phyloP scores from a whole-genome alignment of 2,329 filamentous ascomycete species.

The Cadophora luteo-olivacea region DNA sequence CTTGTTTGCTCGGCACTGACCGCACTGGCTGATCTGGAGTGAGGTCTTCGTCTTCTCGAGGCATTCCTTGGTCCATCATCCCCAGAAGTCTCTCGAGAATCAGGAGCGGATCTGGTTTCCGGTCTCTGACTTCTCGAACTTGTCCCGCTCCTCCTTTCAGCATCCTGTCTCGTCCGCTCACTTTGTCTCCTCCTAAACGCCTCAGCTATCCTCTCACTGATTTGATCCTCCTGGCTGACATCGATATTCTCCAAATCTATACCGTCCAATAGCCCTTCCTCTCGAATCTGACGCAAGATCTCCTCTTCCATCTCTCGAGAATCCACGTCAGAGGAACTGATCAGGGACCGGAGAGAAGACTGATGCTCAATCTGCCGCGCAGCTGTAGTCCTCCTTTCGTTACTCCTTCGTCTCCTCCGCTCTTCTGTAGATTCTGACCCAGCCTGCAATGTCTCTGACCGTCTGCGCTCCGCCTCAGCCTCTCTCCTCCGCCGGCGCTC shows the following conservation, averaged over 20 bases:
- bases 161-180: slow-evolving; percentile 59
- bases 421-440: slow-evolving; percentile 34
- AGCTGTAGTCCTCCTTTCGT: slow-evolving; percentile 40
- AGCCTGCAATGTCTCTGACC: slow-evolving; percentile 35
- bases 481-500: slow-evolving; percentile 43
- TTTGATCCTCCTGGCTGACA: slow-evolving; percentile 82
- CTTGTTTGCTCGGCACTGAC: slow-evolving; percentile 56
- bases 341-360: slow-evolving; percentile 82
- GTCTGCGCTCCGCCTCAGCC: slow-evolving; percentile 43
- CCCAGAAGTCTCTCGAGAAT: slow-evolving; percentile 40
- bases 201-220: slow-evolving; percentile 89
- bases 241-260: slow-evolving; percentile 90
- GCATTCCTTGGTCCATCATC: slow-evolving; percentile 34
- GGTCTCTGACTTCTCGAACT: slow-evolving; percentile 25
- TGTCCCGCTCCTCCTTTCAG: slow-evolving; percentile 51
- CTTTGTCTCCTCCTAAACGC: slow-evolving; percentile 81
- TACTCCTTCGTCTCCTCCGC: slow-evolving; percentile 38
- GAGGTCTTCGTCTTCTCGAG: slow-evolving; percentile 45
- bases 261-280: slow-evolving; percentile 86
- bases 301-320: slow-evolving; percentile 83
- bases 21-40: slow-evolving; percentile 55
- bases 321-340: slow-evolving; percentile 80
- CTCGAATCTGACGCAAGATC: slow-evolving; percentile 86
- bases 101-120: slow-evolving; percentile 37
- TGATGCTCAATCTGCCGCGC: slow-evolving; percentile 81